A percentile compares a stretch with the other conserved stretches of the same genome.
Conservation (phyloP, 2,329 filamentous ascomycete species). For the Exophiala xenobiotica region DNA sequence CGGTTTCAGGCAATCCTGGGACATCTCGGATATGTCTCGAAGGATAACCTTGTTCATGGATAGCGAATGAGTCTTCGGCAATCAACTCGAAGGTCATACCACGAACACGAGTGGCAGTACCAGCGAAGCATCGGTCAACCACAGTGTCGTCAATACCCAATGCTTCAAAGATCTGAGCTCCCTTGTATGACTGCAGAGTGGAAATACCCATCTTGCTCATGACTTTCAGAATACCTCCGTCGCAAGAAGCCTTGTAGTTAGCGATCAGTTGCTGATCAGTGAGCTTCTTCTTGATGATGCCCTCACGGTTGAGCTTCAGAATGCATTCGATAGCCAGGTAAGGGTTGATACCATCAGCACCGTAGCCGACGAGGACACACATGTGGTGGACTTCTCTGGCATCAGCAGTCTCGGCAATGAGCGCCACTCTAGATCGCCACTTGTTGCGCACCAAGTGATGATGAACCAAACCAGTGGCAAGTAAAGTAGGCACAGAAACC, state of each 20-base stretch:
- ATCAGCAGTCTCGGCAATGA: slow-evolving; percentile 89
- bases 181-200: slow-evolving; percentile 93
- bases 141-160: slow-evolving; percentile 89
- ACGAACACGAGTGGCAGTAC: slow-evolving; percentile 90
- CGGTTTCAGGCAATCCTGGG: slow-evolving; percentile 82
- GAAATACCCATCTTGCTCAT: slow-evolving; percentile 99
- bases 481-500: slow-evolving; percentile 78
- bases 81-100: slow-evolving; percentile 92
- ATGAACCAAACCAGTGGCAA: slow-evolving; percentile 91
- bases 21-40: slow-evolving; percentile 73
- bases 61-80: slow-evolving; percentile 88
- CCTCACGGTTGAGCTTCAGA: slow-evolving; percentile 91
- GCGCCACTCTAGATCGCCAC: slow-evolving; percentile 83
- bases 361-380: slow-evolving; percentile 96
- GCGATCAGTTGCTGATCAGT: slow-evolving; percentile 78
- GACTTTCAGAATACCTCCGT: slow-evolving; percentile 95
- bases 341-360: slow-evolving; percentile 89
- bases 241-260: slow-evolving; percentile 96
- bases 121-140: slow-evolving; percentile 90
- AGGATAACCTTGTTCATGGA: slow-evolving; percentile 91
- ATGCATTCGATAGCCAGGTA: slow-evolving; percentile 97
- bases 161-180: slow-evolving; percentile 95
- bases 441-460: slow-evolving; percentile 94
- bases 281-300: slow-evolving; percentile 86
- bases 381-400: slow-evolving; percentile 97